phyloP scores from a whole-genome alignment of 352 stramenopile species.

The Pythium coloratum region DNA sequence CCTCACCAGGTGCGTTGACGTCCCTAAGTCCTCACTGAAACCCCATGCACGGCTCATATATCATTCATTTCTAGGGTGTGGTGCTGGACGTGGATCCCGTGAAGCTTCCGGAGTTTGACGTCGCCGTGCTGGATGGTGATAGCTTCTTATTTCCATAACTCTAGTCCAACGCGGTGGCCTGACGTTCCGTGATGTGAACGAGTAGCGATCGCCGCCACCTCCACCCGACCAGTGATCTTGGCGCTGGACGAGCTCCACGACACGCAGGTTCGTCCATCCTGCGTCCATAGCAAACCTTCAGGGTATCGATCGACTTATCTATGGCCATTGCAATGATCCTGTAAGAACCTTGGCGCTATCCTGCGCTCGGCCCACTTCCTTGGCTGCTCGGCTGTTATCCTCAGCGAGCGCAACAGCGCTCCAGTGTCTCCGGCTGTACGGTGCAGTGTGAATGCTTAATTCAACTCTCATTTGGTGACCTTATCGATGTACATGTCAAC shows the following conservation, averaged over 20 bases:
- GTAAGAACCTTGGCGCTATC: conserved; percentile 74
- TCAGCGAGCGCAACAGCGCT: conserved; percentile 72
- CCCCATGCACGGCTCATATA: too few relatives aligned
- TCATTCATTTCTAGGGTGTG: conserved; percentile 40
- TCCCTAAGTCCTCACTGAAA: too few relatives aligned
- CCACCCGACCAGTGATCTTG: conserved; percentile 55
- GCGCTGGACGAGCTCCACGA: conserved; percentile 81
- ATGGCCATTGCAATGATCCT: too few relatives aligned
- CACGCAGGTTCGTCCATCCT: conserved; percentile 42
- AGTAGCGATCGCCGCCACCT: conserved; percentile 31
- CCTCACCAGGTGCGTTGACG: conserved; percentile 56
- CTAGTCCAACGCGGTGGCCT: background rate
- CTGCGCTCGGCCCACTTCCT: conserved; percentile 80
- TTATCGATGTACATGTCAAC: background rate
- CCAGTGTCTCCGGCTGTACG: conserved; percentile 66
- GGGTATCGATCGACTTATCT: background rate
- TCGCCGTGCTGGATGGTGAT: conserved; percentile 6
- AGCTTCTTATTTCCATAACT: background rate
- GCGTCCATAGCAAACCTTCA: background rate
- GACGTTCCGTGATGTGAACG: background rate
- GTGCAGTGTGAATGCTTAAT: too few relatives aligned
- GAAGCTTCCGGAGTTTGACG: conserved; percentile 54
- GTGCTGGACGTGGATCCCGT: conserved; percentile 72
- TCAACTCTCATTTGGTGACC: too few relatives aligned
- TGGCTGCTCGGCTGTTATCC: conserved; percentile 58